phyloP scores from a whole-genome alignment of 192 early-diverging fungal genomes.

The Backusella parvicylindrica region DNA sequence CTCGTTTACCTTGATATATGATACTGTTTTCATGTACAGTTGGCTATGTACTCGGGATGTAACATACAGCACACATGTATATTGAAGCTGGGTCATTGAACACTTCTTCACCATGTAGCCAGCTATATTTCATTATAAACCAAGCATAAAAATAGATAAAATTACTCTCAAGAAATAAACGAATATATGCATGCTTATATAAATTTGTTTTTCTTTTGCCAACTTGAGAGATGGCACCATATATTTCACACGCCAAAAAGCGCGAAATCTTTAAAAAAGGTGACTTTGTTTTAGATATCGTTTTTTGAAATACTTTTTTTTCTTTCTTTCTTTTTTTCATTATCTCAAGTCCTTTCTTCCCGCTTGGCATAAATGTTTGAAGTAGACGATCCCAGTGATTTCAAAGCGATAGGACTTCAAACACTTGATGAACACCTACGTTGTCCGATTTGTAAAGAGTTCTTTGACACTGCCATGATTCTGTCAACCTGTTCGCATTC shows the following conservation, averaged over 20 bases:
- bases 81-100: not conserved
- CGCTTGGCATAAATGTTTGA: conserved; percentile 6
- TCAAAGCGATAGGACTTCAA: conserved; percentile 47
- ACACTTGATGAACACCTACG: conserved; percentile 65
- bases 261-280: not conserved
- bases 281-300: not conserved
- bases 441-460: conserved; percentile 78
- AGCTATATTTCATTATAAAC: too few species aligned
- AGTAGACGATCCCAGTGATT: conserved; percentile 74
- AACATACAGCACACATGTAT: not conserved
- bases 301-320: not conserved
- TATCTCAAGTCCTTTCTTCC: not conserved
- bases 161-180: too few species aligned
- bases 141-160: too few species aligned
- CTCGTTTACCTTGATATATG: not conserved
- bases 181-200: too few species aligned
- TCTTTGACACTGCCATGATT: conserved; percentile 57
- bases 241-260: not conserved
- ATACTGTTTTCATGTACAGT: not conserved
- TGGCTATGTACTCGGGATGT: not conserved
- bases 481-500: conserved; percentile 63
- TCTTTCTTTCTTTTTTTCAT: not conserved
- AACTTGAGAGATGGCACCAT: too few species aligned
- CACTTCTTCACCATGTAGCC: not conserved
- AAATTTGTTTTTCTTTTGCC: not conserved